Base-by-base conservation (phyloP, 352 stramenopile genomes). In the Phytophthora foliorum region DNA sequence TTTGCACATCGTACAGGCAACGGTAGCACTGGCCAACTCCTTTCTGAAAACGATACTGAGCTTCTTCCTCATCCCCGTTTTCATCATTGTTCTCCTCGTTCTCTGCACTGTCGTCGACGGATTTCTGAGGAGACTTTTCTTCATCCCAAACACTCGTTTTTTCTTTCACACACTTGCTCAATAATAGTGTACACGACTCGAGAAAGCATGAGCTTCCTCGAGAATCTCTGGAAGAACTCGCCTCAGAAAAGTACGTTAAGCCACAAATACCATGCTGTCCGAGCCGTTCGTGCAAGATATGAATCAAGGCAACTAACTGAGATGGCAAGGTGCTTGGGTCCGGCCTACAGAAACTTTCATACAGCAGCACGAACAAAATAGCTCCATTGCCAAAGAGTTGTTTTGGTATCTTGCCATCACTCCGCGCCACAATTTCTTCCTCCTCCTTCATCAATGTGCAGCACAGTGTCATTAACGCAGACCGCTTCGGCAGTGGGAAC, bases 1-100 rank as follows among this genome's bases (percentile, higher is more conserved):
- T 75, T 21, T 91, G 82, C 5, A 89, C 77, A 49, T 93, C 86
- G 44, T 94, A 93, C 21, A 94, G 55, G 31, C 88, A 95, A 38
- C 78, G 74, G 34, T 88, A 94, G 58, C 82, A 91, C 56, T 95
- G 88, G 14, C 78, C 84, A 3, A 91, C 27, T 21, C 78, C 81
- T 14, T 67, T 67, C 10, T 91, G 80, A 27, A 91, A 80, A n/a
- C 60, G 22, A 45, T 74, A 55, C n/a, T 65, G 36, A 19, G 41
- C 45, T 57, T 75, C 54, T 36, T 51, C 41, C 10, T 75, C 58
- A 14, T 77, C 54, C 25, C 60, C 65, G n/a, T 73, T 50, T 27
- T 69, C 69, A 25, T 19, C 58, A 4, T 53, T 29, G 21, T 63
- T 57, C 16, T 66, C 61, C 31, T 34, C 29, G 6, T 34, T 13